phyloP scores from a whole-genome alignment of 805 yeast genomes.

The Metschnikowia santaceciliae region DNA sequence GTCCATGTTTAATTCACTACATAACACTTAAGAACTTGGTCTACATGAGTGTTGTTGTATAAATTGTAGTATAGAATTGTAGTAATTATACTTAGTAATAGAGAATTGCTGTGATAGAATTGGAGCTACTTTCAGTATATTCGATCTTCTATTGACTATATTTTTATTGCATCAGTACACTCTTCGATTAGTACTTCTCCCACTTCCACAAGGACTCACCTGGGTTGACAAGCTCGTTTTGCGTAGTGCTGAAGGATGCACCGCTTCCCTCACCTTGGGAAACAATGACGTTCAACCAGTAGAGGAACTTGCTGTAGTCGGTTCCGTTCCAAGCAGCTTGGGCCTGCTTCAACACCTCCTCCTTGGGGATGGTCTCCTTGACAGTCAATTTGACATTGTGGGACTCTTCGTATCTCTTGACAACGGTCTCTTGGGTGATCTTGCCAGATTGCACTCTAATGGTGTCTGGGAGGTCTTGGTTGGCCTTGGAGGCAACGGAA shows the following conservation, averaged over 20 bases:
- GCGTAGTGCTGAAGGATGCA: constrained; percentile 32
- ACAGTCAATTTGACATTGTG: constrained; percentile 25
- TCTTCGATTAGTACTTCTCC: constrained; percentile 25
- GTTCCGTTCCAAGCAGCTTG: constrained; percentile 24
- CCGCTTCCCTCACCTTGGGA: constrained; percentile 37
- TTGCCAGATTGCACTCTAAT: constrained; percentile 41
- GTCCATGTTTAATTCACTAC: neutral
- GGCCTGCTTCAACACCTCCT: constrained; percentile 30
- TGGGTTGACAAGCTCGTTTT: constrained; percentile 46
- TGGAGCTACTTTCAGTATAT: too few species aligned
- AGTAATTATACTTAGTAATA: too few species aligned
- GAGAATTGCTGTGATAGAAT: too few species aligned
- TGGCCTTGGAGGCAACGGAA: constrained; percentile 32
- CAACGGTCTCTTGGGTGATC: constrained; percentile 36
- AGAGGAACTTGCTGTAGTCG: constrained; percentile 29
- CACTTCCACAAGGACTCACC: constrained; percentile 42
- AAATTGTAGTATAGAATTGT: too few species aligned
- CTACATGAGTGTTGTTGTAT: neutral
- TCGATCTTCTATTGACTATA: too few species aligned
- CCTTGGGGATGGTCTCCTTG: constrained; percentile 10
- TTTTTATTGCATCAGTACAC: too few species aligned
- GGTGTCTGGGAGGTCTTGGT: constrained; percentile 36
- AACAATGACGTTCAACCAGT: constrained; percentile 27
- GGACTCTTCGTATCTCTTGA: constrained; percentile 36
- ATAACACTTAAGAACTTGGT: neutral